Evolutionary conservation across 257 asterid species (phyloP).

Genomic region (Paraleonurus japonicus): DNA sequence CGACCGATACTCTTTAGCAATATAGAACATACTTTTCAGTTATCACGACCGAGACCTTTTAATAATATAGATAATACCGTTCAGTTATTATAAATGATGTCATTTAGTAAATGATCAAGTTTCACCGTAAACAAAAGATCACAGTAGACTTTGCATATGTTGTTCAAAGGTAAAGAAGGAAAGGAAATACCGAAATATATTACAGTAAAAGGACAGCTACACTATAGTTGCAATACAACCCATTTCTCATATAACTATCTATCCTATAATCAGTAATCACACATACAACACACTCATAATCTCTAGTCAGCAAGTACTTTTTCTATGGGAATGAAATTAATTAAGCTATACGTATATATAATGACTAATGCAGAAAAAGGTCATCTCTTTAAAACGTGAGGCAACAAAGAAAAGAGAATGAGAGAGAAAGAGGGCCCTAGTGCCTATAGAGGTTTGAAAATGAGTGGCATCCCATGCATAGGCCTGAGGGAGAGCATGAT

Average conservation of each 20-base stretch:
- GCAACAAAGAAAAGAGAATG: too few species aligned
- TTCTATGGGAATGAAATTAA: background rate
- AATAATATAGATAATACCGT: too few species aligned
- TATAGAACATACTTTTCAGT: too few species aligned
- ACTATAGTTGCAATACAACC: background rate
- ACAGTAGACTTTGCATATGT: too few species aligned
- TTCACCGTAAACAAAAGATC: too few species aligned
- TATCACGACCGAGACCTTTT: too few species aligned
- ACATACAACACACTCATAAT: background rate
- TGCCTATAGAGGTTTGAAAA: constrained; percentile 41
- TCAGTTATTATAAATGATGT: too few species aligned
- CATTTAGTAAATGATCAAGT: too few species aligned
- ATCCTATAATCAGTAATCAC: background rate
- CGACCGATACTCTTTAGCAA: too few species aligned
- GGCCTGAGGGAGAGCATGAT: constrained; percentile 88
- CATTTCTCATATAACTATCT: background rate
- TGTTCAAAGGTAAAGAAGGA: background rate
- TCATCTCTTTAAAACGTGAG: background rate
- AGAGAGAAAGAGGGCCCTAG: background rate
- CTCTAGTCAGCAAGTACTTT: background rate
- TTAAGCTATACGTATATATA: background rate
- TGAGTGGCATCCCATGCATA: constrained; percentile 62
- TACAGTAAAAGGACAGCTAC: background rate
- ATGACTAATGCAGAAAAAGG: background rate
- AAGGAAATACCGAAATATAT: background rate